Evolutionary conservation across 371 early-diverging fungal species (phyloP).

Genomic region (Actinomucor elegans): DNA sequence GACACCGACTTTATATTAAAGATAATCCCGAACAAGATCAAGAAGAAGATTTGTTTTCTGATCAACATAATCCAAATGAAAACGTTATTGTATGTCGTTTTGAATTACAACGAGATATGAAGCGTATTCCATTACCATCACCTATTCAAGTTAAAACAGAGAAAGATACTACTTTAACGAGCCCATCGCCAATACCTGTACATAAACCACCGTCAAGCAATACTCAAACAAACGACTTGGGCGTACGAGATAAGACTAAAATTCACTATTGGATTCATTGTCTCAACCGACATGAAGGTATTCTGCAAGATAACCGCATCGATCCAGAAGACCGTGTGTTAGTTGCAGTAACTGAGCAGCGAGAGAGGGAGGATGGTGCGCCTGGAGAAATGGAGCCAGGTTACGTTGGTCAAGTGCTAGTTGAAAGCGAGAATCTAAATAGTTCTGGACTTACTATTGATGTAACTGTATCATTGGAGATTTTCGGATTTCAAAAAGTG

Average conservation of each 20-base stretch:
- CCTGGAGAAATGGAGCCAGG: conserved; percentile 25
- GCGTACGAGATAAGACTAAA: conserved; percentile 17
- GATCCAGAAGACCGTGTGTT: conserved; percentile 44
- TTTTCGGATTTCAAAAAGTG: conserved; percentile 30
- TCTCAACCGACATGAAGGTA: conserved; percentile 33
- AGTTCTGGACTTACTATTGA: conserved; percentile 24
- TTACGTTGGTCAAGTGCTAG: conserved; percentile 30
- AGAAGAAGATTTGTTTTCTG: neutral
- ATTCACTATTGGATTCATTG: conserved; percentile 48
- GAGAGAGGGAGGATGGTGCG: conserved; percentile 20
- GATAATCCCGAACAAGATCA: conserved; percentile 9
- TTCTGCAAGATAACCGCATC: conserved; percentile 21
- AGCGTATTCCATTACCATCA: conserved; percentile 2
- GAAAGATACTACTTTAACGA: neutral
- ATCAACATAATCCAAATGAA: conserved; percentile 8
- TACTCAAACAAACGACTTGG: neutral
- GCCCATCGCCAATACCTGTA: neutral
- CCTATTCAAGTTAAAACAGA: conserved; percentile 2
- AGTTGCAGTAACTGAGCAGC: conserved; percentile 38
- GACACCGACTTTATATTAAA: conserved; percentile 13
- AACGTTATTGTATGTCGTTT: conserved; percentile 35
- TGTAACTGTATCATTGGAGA: conserved; percentile 31
- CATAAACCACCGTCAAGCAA: neutral
- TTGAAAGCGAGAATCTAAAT: conserved; percentile 16
- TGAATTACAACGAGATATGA: conserved; percentile 34